Percentiles rank a stretch among this genome's conserved stretches.
Evolutionary conservation across 2,329 filamentous ascomycete genomes (phyloP).

Genomic region (Microdochium bolleyi): DNA sequence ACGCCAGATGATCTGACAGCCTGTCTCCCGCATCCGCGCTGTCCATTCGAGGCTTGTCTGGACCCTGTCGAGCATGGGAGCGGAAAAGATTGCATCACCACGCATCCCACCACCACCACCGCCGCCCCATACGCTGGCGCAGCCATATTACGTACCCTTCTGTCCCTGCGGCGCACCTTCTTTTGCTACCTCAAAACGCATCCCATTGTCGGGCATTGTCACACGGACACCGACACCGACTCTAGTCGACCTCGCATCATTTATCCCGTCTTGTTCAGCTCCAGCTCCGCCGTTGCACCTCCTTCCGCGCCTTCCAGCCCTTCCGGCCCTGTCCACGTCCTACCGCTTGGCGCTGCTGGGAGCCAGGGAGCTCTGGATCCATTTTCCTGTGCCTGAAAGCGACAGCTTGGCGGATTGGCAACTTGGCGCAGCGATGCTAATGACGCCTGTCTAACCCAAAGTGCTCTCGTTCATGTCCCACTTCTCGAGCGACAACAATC

Average conservation of each 20-base stretch:
- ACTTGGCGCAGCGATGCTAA: neutral
- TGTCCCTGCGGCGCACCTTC: too few relatives aligned
- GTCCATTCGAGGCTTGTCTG: neutral
- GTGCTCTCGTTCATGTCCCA: slow-evolving; percentile 86
- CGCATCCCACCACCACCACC: neutral
- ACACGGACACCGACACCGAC: neutral
- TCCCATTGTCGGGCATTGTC: neutral
- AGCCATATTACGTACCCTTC: too few relatives aligned
- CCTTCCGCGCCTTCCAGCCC: too few relatives aligned
- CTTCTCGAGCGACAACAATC: slow-evolving; percentile 46
- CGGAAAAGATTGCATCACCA: neutral
- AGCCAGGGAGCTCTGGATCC: neutral
- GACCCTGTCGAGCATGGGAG: neutral
- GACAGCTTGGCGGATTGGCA: neutral
- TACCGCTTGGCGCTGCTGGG: too few relatives aligned
- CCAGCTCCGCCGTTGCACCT: neutral
- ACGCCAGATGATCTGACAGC: neutral
- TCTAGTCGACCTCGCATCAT: too few relatives aligned
- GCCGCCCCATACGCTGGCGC: neutral
- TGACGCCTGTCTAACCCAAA: slow-evolving; percentile 26
- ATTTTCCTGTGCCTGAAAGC: neutral
- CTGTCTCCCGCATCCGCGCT: neutral
- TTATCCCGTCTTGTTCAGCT: too few relatives aligned
- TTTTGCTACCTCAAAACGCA: neutral
- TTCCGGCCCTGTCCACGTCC: too few relatives aligned